Base-by-base conservation (phyloP, 176 grass and related monocot species). In the Rhipidocladum racemiflorum region DNA sequence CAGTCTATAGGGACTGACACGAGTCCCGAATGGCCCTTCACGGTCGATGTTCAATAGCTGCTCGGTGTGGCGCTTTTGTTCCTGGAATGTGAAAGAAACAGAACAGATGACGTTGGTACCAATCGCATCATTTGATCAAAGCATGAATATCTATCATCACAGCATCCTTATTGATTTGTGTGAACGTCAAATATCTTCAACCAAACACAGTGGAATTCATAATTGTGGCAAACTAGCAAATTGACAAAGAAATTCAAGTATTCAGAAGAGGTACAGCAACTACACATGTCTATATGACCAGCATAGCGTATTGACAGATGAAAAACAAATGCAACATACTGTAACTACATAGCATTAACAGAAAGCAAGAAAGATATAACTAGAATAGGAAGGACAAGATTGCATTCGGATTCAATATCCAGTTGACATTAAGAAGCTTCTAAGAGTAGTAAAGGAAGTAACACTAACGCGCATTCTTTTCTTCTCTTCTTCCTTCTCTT, bases 401-500 rank as follows among this genome's bases (percentile, higher is more conserved):
- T 67, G 4, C 63, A 42, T 54, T 68, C 64, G 28, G 63, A 51
- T 69, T 39, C 65, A 27, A 55, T 56, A 55, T 54, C 8, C 15
- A 21, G 14, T 67, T 20, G 12, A 27, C 44, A 53, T 46, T 67
- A 24, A 43, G 38, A 24, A 25, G 50, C 16, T 68, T 57, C 9
- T 20, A 67, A 59, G 8, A 18, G 4, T 51, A 51, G 72, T 48
- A 71, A 70, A 30, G 18, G 39, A 74, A 83, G 30, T 38, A 45
- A 64, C 21, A 83, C 81, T 78, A 84, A 94, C 92, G 85, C 89
- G 87, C 49, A 85, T 75, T 76, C 67, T 87, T 72, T 85, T 90
- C 77, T 94, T 94, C 64, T 91, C 89, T 85, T 94, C 92, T 87
- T 91, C 92, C 80, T 87, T 94, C 45, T 94, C 92, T 68, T 89